Conservation (phyloP, 306 rosid species). For the Clitoria ternatea region DNA sequence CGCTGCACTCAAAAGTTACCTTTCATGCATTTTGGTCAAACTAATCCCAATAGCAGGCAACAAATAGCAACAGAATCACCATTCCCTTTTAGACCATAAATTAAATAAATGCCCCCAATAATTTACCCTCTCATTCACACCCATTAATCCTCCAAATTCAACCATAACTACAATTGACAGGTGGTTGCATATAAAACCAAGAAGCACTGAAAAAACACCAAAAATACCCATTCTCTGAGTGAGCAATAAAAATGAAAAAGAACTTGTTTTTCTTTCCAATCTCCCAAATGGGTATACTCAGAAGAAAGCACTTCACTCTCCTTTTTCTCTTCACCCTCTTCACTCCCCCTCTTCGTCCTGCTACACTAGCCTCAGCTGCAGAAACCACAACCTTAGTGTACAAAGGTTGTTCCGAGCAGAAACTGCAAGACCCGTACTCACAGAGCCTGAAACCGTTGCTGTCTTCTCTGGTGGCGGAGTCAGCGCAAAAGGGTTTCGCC, state of each 20-base stretch:
- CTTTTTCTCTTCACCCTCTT: neutral
- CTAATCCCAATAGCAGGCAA: too few relatives aligned
- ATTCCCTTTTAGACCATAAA: neutral
- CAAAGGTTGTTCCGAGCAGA: constrained; percentile 74
- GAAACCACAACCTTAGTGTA: constrained; percentile 55
- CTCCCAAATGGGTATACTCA: constrained; percentile 43
- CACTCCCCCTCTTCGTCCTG: neutral
- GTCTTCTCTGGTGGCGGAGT: constrained; percentile 39
- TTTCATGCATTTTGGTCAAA: constrained; percentile 9
- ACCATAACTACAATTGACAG: neutral
- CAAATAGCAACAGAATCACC: neutral
- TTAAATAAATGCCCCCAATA: neutral
- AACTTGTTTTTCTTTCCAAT: neutral
- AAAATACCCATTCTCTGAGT: neutral
- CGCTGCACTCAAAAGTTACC: neutral
- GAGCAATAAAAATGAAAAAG: neutral
- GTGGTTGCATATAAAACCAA: neutral
- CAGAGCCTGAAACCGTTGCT: constrained; percentile 54
- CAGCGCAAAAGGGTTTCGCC: constrained; percentile 55
- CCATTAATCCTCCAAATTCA: too few relatives aligned
- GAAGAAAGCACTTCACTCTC: neutral
- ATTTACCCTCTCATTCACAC: too few relatives aligned
- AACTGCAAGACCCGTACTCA: constrained; percentile 49
- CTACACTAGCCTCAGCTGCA: neutral
- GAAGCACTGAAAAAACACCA: neutral